Evolutionary conservation across 2,329 filamentous ascomycete genomes (phyloP).

Genomic region (Lasiodiplodia hormozganensis): DNA sequence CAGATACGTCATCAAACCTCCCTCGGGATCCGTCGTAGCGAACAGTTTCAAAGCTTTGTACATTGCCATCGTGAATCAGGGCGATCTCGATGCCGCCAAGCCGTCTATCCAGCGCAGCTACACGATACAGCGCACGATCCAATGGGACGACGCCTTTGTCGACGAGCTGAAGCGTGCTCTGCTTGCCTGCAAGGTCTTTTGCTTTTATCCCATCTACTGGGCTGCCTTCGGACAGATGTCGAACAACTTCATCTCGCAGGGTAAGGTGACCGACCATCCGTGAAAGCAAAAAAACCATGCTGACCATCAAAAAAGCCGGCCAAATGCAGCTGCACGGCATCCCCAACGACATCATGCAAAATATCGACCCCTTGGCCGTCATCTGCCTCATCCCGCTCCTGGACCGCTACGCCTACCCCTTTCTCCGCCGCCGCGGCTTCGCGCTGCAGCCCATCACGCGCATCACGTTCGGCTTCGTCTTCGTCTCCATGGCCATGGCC

Average conservation of each 20-base stretch:
- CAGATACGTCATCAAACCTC: constrained; percentile 32
- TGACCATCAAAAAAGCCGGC: constrained; percentile 41
- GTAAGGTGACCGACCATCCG: constrained; percentile 7
- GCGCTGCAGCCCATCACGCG: constrained; percentile 58
- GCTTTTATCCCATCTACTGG: constrained; percentile 58
- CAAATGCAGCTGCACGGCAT: constrained; percentile 56
- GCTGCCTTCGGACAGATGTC: constrained; percentile 54
- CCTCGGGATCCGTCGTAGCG: constrained; percentile 32
- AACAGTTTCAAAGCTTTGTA: constrained; percentile 64
- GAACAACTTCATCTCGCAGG: constrained; percentile 57
- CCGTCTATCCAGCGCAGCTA: constrained; percentile 59
- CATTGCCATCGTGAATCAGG: constrained; percentile 58
- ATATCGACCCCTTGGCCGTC: constrained; percentile 55
- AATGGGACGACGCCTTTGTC: constrained; percentile 74
- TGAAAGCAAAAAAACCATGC: neutral
- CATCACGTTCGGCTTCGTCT: constrained; percentile 60
- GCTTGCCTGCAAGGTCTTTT: constrained; percentile 73
- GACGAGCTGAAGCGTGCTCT: constrained; percentile 73
- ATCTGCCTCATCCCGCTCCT: constrained; percentile 56
- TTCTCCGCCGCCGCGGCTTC: constrained; percentile 49
- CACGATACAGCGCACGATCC: constrained; percentile 39
- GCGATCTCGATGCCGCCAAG: constrained; percentile 65
- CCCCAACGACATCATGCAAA: constrained; percentile 57
- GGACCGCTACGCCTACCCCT: constrained; percentile 54
- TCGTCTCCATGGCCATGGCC: constrained; percentile 60